Base-by-base conservation (phyloP, 106 monocot genomes). In the Chionographis japonica region DNA sequence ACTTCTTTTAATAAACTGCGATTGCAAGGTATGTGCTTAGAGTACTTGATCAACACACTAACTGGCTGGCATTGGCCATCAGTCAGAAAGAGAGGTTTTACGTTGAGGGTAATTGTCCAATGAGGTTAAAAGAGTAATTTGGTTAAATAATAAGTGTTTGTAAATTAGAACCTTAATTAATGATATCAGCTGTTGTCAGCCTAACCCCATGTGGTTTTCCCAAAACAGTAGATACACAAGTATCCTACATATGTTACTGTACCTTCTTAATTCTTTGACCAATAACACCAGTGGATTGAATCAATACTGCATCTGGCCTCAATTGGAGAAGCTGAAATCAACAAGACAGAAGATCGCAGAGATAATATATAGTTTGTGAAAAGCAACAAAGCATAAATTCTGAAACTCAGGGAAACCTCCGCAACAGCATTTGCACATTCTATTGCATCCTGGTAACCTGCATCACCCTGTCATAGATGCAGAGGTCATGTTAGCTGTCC, bases 241-340 rank as follows among this genome's bases (percentile, higher is more conserved):
- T 4, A 42, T 40, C 42, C 13, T 9, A 8, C 7, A 62, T 20
- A 37, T 38, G 4, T 65, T 78, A 1, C 27, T 27, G 27, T 27
- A 98, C 93, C 87, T 98, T 93, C 67, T 90, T 90, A 75, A 98
- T 93, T 75, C 93, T 90, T 72, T 98, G 79, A 42, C 98, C 98
- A 78, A 98, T 98, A 50, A 98, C 98, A 68, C 98, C 98, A 71
- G 98, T 98, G n/a, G 98, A 98, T 69, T 87, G 87, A 60, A 98
- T 79, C 74, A 98, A 79, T 56, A 98, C 76, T 46, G 78, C 72
- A 67, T 82, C 74, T 77, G 83, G 74, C 3, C 52, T 83, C 74
- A 98, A 68, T 14, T 81, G 65, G 56, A 98, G 87, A 77, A 87
- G 81, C 98, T 98, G 75, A 61, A 78, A 36, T 27, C 17, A 3